Conservation (phyloP, 129 eudicot genomes). For the Erigeron canadensis region DNA sequence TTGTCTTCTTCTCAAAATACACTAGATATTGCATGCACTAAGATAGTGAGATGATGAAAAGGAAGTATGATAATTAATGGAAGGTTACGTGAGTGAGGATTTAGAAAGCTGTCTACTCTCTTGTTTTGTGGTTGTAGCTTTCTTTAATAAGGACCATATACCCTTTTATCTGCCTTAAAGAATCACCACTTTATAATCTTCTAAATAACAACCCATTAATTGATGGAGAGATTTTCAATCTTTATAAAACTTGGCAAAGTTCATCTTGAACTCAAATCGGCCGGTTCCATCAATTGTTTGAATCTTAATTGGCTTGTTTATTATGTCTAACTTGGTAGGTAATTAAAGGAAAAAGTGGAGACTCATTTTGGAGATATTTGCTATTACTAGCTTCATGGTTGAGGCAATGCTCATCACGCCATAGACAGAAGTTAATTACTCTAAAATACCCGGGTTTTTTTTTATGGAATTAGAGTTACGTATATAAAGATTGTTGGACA, state of each 20-base stretch:
- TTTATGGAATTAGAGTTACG: too few species aligned
- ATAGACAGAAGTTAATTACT: too few species aligned
- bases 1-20: conserved; percentile 37
- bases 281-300: conserved; percentile 11
- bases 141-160: conserved; percentile 36
- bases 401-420: too few species aligned
- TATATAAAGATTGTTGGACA: too few species aligned
- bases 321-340: not conserved
- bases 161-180: conserved; percentile 34
- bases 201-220: conserved; percentile 19
- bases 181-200: conserved; percentile 29
- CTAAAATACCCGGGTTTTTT: too few species aligned
- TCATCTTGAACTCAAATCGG: conserved; percentile 33
- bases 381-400: too few species aligned
- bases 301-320: not conserved
- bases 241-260: conserved; percentile 25
- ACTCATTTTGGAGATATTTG: not conserved
- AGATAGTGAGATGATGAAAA: conserved; percentile 22
- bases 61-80: conserved; percentile 40
- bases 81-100: conserved; percentile 35
- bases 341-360: not conserved
- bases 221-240: conserved; percentile 11
- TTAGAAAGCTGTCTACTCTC: conserved; percentile 22
- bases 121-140: conserved; percentile 38
- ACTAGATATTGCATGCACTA: conserved; percentile 34